A percentile compares a stretch with the other conserved stretches of the same genome.
phyloP scores from a whole-genome alignment of 108 stramenopile species.

The Pseudonitzschia pungens region DNA sequence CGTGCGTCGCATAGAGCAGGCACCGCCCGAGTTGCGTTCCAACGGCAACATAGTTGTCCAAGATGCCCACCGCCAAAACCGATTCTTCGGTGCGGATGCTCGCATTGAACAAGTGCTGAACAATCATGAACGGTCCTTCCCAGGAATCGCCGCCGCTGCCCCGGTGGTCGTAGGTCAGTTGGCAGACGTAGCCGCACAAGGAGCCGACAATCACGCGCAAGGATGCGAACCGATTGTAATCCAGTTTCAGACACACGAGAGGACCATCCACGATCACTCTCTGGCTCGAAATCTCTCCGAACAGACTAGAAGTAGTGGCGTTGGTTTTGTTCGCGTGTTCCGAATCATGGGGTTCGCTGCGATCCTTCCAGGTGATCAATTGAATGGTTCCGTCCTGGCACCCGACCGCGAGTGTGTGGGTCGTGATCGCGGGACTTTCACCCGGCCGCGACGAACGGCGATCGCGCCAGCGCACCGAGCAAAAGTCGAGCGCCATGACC shows the following conservation, averaged over 20 bases:
- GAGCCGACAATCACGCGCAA: constrained; percentile 40
- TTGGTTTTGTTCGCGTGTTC: background rate
- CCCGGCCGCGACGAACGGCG: background rate
- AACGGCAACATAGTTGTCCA: constrained; percentile 26
- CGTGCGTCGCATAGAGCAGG: constrained; percentile 29
- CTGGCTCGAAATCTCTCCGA: constrained; percentile 25
- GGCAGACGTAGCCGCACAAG: constrained; percentile 52
- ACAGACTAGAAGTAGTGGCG: background rate
- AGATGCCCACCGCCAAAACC: constrained; percentile 41
- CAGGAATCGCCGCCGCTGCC: constrained; percentile 15
- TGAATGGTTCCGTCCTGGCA: constrained; percentile 57
- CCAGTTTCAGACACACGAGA: constrained; percentile 32
- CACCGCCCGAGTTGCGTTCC: constrained; percentile 42
- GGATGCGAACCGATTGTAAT: constrained; percentile 8
- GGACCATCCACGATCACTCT: constrained; percentile 50
- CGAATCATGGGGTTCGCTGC: background rate
- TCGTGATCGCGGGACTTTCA: background rate
- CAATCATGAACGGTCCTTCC: constrained; percentile 49
- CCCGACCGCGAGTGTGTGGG: constrained; percentile 32
- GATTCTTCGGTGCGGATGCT: constrained; percentile 40
- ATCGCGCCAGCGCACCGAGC: background rate
- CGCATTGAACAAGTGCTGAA: constrained; percentile 35
- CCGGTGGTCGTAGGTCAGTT: constrained; percentile 14
- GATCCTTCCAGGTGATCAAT: constrained; percentile 28
- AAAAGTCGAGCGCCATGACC: constrained; percentile 38